These are phyloP conservation scores for Draba incana DNA, from an alignment of 345 rosid species.

Conservation along the genomic window DNA sequence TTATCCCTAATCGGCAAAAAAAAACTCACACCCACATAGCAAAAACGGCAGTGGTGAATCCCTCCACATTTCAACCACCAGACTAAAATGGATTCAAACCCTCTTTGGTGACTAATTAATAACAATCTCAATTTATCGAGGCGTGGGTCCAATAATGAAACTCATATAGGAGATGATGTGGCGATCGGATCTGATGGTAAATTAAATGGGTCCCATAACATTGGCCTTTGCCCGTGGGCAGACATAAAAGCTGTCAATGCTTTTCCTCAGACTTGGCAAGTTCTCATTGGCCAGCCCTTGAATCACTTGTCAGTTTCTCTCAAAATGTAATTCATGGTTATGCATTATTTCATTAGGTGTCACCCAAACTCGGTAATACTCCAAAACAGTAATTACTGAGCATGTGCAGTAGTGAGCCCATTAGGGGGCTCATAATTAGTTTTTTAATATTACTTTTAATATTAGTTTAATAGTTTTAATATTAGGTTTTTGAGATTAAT, in stretches of 20 bases:
- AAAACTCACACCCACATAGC: too few relatives aligned
- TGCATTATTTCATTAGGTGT: constrained; percentile 25
- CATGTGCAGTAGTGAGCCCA: too few relatives aligned
- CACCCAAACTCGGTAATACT: constrained; percentile 36
- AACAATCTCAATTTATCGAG: neutral
- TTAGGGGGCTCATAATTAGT: too few relatives aligned
- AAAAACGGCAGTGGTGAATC: neutral
- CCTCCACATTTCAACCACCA: neutral
- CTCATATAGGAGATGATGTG: constrained; percentile 35
- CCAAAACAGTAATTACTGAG: constrained; percentile 22
- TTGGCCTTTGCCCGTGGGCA: constrained; percentile 45
- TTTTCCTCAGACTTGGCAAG: constrained; percentile 28
- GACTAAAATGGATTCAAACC: neutral
- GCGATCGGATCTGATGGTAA: constrained; percentile 39
- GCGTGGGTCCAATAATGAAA: constrained; percentile 4
- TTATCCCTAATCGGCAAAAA: too few relatives aligned
- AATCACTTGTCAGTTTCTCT: constrained; percentile 36
- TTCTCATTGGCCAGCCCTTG: constrained; percentile 39
- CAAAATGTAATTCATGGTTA: neutral
- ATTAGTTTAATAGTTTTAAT: too few relatives aligned
- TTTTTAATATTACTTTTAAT: too few relatives aligned
- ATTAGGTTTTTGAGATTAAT: too few relatives aligned
- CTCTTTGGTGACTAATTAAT: constrained; percentile 5
- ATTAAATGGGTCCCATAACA: constrained; percentile 35
- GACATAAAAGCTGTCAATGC: constrained; percentile 43